Conservation (phyloP, 148 eudicot species). For the Chenopodium quinoa region DNA sequence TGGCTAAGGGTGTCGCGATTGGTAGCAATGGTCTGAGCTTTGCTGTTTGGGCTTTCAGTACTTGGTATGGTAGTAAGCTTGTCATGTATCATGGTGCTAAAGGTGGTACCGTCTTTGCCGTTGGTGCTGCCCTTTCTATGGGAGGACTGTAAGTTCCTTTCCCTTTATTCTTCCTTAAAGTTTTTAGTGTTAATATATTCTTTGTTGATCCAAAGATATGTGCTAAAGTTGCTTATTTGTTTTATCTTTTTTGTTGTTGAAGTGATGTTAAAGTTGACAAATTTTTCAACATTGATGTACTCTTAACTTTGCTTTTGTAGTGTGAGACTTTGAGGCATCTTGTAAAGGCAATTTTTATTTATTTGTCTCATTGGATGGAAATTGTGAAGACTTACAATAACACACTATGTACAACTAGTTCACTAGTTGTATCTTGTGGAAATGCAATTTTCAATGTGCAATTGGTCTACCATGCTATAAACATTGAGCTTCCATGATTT, state of each 20-base stretch:
- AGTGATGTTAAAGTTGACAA: no score
- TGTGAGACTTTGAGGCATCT: no score
- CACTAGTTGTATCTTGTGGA: no score
- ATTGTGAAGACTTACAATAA: neutral
- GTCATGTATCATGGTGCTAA: slow-evolving; percentile 76
- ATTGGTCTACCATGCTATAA: no score
- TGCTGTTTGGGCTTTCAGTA: slow-evolving; percentile 74
- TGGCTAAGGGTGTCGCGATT: slow-evolving; percentile 77
- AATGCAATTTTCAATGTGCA: no score
- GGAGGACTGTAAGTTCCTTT: slow-evolving; percentile 69
- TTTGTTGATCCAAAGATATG: neutral
- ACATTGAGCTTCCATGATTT: neutral
- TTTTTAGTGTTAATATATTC: neutral
- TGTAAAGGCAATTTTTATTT: no score
- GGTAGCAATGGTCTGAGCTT: slow-evolving; percentile 73
- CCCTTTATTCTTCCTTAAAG: neutral
- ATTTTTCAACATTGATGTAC: no score
- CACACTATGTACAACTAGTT: no score
- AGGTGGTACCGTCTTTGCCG: slow-evolving; percentile 80
- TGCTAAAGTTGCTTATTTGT: neutral
- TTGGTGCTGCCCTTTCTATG: slow-evolving; percentile 60
- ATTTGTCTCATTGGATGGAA: no score
- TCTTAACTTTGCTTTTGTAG: no score
- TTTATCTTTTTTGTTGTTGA: no score
- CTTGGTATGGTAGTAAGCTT: slow-evolving; percentile 76